Percentiles rank a stretch among this genome's conserved stretches.
Conservation (phyloP, 2,329 filamentous ascomycete genomes). For the Verticillium tricorpus region DNA sequence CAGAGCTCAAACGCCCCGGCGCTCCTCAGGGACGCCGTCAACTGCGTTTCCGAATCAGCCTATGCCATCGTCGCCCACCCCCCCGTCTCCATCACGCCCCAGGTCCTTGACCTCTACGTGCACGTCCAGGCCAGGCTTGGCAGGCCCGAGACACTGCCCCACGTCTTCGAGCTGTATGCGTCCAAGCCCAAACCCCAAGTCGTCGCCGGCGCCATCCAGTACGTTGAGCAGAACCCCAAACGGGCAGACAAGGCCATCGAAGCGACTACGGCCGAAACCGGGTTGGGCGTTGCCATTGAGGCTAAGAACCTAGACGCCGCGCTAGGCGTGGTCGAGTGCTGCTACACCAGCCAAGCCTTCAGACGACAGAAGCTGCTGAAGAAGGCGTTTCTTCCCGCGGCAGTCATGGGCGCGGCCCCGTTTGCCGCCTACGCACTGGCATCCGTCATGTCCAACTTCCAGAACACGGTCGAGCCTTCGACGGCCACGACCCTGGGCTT, state of each 20-base stretch:
- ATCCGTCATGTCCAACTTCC: slow-evolving; percentile 59
- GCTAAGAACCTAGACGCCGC: slow-evolving; percentile 74
- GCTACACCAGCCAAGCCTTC: slow-evolving; percentile 64
- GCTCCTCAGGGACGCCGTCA: slow-evolving; percentile 38
- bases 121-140: slow-evolving; percentile 69
- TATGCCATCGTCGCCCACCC: slow-evolving; percentile 68
- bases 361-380: slow-evolving; percentile 62
- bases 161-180: slow-evolving; percentile 77
- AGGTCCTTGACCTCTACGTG: slow-evolving; percentile 70
- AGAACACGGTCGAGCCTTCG: slow-evolving; percentile 71
- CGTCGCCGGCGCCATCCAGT: slow-evolving; percentile 54
- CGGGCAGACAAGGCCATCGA: slow-evolving; percentile 69
- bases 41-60: slow-evolving; percentile 54
- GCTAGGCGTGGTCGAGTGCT: slow-evolving; percentile 68
- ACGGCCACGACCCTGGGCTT: slow-evolving; percentile 76
- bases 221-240: slow-evolving; percentile 61
- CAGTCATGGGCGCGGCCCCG: slow-evolving; percentile 54
- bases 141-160: slow-evolving; percentile 71
- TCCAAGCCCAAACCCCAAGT: slow-evolving; percentile 70
- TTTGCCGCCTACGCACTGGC: slow-evolving; percentile 67
- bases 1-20: slow-evolving; percentile 7
- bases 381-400: slow-evolving; percentile 55
- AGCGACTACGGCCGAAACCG: slow-evolving; percentile 62
- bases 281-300: slow-evolving; percentile 75
- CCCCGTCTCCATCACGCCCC: slow-evolving; percentile 73